Base-by-base conservation (phyloP, 179 eudicot genomes). In the Spinacia oleracea region DNA sequence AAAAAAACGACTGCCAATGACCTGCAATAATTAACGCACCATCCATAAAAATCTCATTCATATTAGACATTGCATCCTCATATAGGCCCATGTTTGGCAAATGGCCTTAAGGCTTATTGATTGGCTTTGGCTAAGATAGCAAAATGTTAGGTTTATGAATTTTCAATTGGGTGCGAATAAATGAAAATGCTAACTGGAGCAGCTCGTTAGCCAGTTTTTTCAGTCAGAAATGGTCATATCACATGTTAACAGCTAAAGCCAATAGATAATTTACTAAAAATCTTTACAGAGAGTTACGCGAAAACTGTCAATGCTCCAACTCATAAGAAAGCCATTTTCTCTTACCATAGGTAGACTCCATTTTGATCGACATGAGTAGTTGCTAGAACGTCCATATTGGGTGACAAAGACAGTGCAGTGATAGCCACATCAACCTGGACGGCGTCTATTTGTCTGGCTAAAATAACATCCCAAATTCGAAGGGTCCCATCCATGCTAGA, bases 401-500 rank as follows among this genome's bases (percentile, higher is more conserved):
- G 98, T 12, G 99, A 96, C 83, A 96, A 81, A 79, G 99, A 91
- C 76, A 96, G 83, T 40, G 99, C 97, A 66, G 99, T 90, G 35
- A 96, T 86, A 65, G 95, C 87, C 75, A 91, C 91, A 81, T 94
- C 97, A 80, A 93, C 97, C 72, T 85, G 93, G 35, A 94, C 75
- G n/a, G 98, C 99, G 81, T 96, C 99, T 73, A 96, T 91, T 83
- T 96, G 99, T 81, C 92, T 90, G 50, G 93, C 98, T 76, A 96
- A 85, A 53, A 96, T 87, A 75, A 96, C 90, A 87, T 96, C 99
- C 99, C 99, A 94, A 48, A 96, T 89, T 83, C 98, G 90, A 53
- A 96, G 89, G 68, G 89, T 96, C 80, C 98, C 94, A 86, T 96
- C 99, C 99, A 96, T 96, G 89, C 99, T 92, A 67, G 97, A 92